Percentiles rank a stretch among this genome's conserved stretches.
phyloP scores from a whole-genome alignment of 1,284 basidiomycete genomes.

The Meripilus lineatus region DNA sequence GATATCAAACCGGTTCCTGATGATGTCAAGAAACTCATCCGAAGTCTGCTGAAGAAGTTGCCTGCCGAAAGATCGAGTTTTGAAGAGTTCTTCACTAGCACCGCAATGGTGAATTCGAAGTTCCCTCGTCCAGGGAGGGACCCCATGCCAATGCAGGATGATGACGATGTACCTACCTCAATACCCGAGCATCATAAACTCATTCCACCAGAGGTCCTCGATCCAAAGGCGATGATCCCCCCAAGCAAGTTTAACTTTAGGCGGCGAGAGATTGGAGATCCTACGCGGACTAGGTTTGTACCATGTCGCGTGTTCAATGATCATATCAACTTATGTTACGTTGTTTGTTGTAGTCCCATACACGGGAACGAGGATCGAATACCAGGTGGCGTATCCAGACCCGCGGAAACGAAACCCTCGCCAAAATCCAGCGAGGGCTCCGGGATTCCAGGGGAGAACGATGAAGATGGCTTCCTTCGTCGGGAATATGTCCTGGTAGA shows the following conservation, averaged over 20 bases:
- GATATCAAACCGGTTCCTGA: conserved; percentile 58
- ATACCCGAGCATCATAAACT: conserved; percentile 63
- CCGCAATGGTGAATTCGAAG: conserved; percentile 79
- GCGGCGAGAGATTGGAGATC: conserved; percentile 25
- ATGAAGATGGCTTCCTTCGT: conserved; percentile 70
- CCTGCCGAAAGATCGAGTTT: conserved; percentile 86
- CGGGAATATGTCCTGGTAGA: conserved; percentile 78
- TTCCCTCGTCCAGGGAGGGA: conserved; percentile 42
- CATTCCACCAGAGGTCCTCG: conserved; percentile 71
- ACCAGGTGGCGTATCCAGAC: too few relatives aligned
- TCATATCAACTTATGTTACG: not conserved
- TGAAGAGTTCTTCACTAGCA: conserved; percentile 86
- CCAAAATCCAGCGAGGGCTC: conserved; percentile 60
- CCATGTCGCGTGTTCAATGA: not conserved
- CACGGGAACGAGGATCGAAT: too few relatives aligned
- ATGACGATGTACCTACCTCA: conserved; percentile 19
- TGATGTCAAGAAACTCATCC: conserved; percentile 89
- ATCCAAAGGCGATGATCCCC: conserved; percentile 73
- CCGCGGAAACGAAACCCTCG: too few relatives aligned
- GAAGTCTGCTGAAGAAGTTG: conserved; percentile 76
- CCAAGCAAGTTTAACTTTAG: conserved; percentile 74
- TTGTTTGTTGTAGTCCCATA: not conserved
- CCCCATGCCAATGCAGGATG: conserved; percentile 25
- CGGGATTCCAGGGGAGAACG: conserved; percentile 74
- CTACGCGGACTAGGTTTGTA: conserved; percentile 16